phyloP scores from a whole-genome alignment of 441 rosid species.

The Mallotus japonicus region DNA sequence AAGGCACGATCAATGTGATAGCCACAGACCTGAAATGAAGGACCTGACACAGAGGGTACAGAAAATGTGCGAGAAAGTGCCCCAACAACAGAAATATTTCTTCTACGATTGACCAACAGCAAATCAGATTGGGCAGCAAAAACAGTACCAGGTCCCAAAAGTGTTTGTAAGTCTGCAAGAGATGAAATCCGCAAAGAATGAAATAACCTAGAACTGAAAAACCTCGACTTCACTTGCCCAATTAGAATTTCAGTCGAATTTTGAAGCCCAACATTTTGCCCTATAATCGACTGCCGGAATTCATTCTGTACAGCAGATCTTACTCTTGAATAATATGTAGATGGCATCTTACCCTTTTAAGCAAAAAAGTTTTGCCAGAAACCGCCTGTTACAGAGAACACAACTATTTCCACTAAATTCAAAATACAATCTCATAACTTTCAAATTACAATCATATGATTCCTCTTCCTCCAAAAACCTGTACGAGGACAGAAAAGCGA shows the following conservation, averaged over 20 bases:
- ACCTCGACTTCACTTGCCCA: slow-evolving; percentile 52
- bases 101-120: slow-evolving; percentile 43
- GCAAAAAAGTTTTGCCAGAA: slow-evolving; percentile 27
- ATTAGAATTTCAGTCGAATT: slow-evolving; percentile 44
- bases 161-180: slow-evolving; percentile 43
- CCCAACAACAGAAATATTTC: slow-evolving; percentile 74
- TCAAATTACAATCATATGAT: slow-evolving; percentile 26
- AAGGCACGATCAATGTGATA: slow-evolving; percentile 69
- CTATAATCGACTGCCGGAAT: slow-evolving; percentile 37
- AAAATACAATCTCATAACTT: slow-evolving; percentile 59
- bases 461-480: slow-evolving; percentile 27
- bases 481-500: slow-evolving; percentile 11
- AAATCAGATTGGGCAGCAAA: slow-evolving; percentile 58
- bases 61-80: slow-evolving; percentile 74
- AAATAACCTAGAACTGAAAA: slow-evolving; percentile 50
- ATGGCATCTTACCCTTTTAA: slow-evolving; percentile 64
- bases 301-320: slow-evolving; percentile 55
- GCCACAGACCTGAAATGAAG: slow-evolving; percentile 78
- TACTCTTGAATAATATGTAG: slow-evolving; percentile 41
- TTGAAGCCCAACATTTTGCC: slow-evolving; percentile 39
- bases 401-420: slow-evolving; percentile 23
- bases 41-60: slow-evolving; percentile 90
- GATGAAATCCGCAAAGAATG: slow-evolving; percentile 44
- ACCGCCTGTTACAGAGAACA: slow-evolving; percentile 26
- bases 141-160: slow-evolving; percentile 44